Conservation (phyloP, 768 basidiomycete genomes). For the Rhodotorula kratochvilovae region DNA sequence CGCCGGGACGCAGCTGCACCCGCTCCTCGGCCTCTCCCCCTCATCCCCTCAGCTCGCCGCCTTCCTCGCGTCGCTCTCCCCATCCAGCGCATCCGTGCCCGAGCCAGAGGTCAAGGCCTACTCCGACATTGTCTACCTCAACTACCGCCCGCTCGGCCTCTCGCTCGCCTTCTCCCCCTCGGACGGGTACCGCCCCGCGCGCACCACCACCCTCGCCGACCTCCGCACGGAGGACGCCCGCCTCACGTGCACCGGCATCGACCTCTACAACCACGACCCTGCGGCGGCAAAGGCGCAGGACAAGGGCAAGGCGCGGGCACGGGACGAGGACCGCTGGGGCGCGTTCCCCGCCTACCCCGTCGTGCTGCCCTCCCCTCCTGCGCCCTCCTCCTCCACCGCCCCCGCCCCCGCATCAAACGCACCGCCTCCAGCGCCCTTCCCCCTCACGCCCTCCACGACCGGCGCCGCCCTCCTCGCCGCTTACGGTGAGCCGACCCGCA, state of each 20-base stretch:
- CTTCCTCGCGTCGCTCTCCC: slow-evolving; percentile 8
- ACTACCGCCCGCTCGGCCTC: slow-evolving; percentile 71
- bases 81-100: neutral
- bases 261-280: slow-evolving; percentile 64
- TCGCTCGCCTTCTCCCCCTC: slow-evolving; percentile 71
- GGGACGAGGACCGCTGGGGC: neutral
- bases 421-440: neutral
- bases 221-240: slow-evolving; percentile 45
- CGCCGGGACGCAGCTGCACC: neutral
- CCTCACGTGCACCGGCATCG: slow-evolving; percentile 65
- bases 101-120: slow-evolving; percentile 53
- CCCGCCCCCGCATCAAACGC: too few species aligned
- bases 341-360: slow-evolving; percentile 8
- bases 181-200: slow-evolving; percentile 53
- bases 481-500: slow-evolving; percentile 81
- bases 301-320: neutral
- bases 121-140: slow-evolving; percentile 78
- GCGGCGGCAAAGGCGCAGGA: neutral
- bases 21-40: slow-evolving; percentile 8
- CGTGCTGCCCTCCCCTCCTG: slow-evolving; percentile 53
- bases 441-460: slow-evolving; percentile 53
- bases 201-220: slow-evolving; percentile 49
- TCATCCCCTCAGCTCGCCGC: neutral
- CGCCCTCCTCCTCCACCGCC: slow-evolving; percentile 62
- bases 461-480: slow-evolving; percentile 71